phyloP scores from a whole-genome alignment of 2,329 filamentous ascomycete genomes.

The Dendryphion nanum region DNA sequence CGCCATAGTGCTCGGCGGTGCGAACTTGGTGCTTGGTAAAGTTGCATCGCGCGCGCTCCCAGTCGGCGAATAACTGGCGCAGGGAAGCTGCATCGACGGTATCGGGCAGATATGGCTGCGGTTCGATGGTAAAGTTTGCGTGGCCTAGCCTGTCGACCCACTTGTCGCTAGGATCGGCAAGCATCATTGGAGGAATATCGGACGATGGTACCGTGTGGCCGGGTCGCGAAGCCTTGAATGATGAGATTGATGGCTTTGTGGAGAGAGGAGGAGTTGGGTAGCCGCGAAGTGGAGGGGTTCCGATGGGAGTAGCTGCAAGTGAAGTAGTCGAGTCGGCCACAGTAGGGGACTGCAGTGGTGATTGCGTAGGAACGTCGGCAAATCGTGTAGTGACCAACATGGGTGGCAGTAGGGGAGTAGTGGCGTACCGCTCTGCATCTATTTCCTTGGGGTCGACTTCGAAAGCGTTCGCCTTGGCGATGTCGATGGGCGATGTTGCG shows the following conservation, averaged over 20 bases:
- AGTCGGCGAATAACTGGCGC: constrained; percentile 70
- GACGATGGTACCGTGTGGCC: constrained; percentile 48
- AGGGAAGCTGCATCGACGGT: constrained; percentile 59
- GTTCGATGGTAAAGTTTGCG: constrained; percentile 86
- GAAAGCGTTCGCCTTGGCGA: constrained; percentile 45
- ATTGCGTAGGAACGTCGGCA: constrained; percentile 61
- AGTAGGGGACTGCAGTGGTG: constrained; percentile 82
- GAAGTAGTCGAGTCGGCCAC: constrained; percentile 61
- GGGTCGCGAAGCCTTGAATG: constrained; percentile 56
- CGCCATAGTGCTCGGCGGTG: constrained; percentile 85
- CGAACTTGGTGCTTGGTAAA: constrained; percentile 87
- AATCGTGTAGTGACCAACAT: constrained; percentile 63
- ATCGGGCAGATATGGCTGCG: constrained; percentile 73
- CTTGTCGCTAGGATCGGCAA: constrained; percentile 70
- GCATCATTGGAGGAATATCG: constrained; percentile 63
- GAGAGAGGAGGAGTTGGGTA: constrained; percentile 71
- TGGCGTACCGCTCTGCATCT: constrained; percentile 63
- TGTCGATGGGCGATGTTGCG: constrained; percentile 33
- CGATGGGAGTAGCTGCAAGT: constrained; percentile 46
- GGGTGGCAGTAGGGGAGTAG: constrained; percentile 82
- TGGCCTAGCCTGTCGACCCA: constrained; percentile 87
- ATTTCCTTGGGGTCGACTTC: constrained; percentile 48
- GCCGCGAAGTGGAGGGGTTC: constrained; percentile 48
- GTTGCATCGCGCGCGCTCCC: constrained; percentile 79
- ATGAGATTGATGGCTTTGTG: constrained; percentile 73